A percentile compares a stretch with the other conserved stretches of the same genome.
phyloP scores from a whole-genome alignment of 441 rosid species.

The Bruguiera hainesii region DNA sequence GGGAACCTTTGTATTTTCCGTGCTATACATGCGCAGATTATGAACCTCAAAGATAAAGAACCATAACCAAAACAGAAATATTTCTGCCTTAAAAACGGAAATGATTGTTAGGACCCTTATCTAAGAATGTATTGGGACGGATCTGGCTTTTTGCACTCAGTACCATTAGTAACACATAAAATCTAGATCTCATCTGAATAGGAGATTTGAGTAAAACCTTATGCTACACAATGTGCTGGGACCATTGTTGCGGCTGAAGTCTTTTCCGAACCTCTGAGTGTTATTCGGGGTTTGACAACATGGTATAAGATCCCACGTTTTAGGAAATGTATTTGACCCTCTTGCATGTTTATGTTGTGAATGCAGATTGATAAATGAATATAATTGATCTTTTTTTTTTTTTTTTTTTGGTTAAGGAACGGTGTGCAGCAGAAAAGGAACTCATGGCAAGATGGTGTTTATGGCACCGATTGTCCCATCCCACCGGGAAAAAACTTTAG shows the following conservation, averaged over 20 bases:
- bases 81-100: neutral
- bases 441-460: constrained; percentile 82
- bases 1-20: neutral
- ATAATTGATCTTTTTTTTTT: too few species aligned
- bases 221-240: neutral
- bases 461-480: constrained; percentile 80
- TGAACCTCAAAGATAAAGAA: neutral
- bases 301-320: too few species aligned
- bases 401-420: constrained; percentile 37
- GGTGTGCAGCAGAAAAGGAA: constrained; percentile 66
- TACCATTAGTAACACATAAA: neutral
- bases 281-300: too few species aligned
- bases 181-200: neutral
- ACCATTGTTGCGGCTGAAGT: too few species aligned
- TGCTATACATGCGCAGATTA: neutral
- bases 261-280: too few species aligned
- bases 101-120: neutral
- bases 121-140: too few species aligned
- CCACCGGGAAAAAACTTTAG: constrained; percentile 76
- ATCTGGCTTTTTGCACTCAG: neutral
- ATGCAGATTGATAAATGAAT: constrained; percentile 1
- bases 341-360: too few species aligned
- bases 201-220: neutral
- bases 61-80: too few species aligned
- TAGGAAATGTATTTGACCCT: too few species aligned